Base-by-base conservation (phyloP, 2,329 filamentous ascomycete species). In the Xylaria sp. region DNA sequence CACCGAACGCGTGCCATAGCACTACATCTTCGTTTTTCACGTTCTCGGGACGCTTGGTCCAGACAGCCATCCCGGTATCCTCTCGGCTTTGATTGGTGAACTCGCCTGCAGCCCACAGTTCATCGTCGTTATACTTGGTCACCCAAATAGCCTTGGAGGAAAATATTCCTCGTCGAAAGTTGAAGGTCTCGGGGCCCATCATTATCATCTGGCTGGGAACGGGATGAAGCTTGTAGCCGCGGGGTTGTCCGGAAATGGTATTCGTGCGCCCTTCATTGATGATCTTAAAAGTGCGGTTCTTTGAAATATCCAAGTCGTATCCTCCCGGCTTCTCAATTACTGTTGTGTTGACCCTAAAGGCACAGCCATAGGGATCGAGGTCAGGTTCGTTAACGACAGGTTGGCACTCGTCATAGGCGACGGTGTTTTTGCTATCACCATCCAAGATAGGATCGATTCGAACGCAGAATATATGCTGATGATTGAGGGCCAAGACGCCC, bases 281-380 rank as follows among this genome's bases (percentile, higher is more conserved):
- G 44, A 78, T 72, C 54, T 75, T 77, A 68, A 76, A 75, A 31
- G 70, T 62, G 17, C 74, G 71, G 37, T 79, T 80, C 58, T 76
- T 75, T 19, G 71, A 62, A 4, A 78, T 76, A 31, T 76, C 78
- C 1, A 80, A 79, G n/a, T 79, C 78, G 2, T 80, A 74, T 6
- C 76, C 76, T 0, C 72, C 60, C 0, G 77, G 78, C 17, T 71
- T 74, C 11, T 74, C 71, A 25, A 83, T 70, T 25, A 74, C 64
- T 0, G 76, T 78, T 57, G 79, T 78, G 38, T 73, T 72, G 58
- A 83, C 74, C n/a, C 47, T 19, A 43, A 66, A 67, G 29, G 88
- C 90, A 71, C 92, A 92, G 63, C 90, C 90, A 73, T 90, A 89
- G 57, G 82, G 85, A 75, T 93, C 92, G 73, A 90, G 87, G 8